Percentiles rank a stretch among this genome's conserved stretches.
Evolutionary conservation across 2,329 filamentous ascomycete species (phyloP).

Genomic region (Cercospora zeae-maydis): DNA sequence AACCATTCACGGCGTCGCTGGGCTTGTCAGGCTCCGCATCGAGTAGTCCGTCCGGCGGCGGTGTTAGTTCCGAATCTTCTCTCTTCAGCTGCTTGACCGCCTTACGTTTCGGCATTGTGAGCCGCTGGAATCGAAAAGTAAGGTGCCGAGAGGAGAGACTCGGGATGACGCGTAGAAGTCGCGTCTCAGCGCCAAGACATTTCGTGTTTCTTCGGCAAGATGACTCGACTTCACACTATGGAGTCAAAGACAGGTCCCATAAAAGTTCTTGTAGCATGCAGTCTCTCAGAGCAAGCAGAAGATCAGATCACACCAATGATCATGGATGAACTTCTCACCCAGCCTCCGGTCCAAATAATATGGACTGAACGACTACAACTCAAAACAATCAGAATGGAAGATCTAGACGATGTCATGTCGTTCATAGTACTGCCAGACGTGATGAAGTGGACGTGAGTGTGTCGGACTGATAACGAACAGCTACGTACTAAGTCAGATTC

Average conservation of each 20-base stretch:
- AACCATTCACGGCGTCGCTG: conserved; percentile 12
- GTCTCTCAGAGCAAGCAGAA: not conserved
- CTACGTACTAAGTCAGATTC: conserved; percentile 50
- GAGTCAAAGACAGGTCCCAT: not conserved
- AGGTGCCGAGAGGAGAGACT: not conserved
- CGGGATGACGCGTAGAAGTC: conserved; percentile 12
- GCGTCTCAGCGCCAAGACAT: conserved; percentile 3
- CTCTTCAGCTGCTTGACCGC: conserved; percentile 5
- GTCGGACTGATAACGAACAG: conserved; percentile 25
- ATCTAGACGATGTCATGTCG: conserved; percentile 34
- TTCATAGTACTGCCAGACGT: conserved; percentile 59
- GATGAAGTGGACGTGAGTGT: conserved; percentile 57
- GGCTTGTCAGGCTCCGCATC: conserved; percentile 11
- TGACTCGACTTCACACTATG: not conserved
- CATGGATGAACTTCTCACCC: conserved; percentile 14
- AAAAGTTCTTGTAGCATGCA: not conserved
- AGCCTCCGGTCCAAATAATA: conserved; percentile 18
- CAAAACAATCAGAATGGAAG: conserved; percentile 22
- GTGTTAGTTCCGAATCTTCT: conserved; percentile 24
- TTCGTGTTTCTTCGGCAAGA: not conserved
- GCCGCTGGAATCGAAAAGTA: not conserved
- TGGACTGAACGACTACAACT: conserved; percentile 22
- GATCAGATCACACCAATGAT: not conserved
- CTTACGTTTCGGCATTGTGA: conserved; percentile 31
- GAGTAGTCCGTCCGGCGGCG: conserved; percentile 21